phyloP scores from a whole-genome alignment of 352 stramenopile species.

The Phytophthora cactorum region DNA sequence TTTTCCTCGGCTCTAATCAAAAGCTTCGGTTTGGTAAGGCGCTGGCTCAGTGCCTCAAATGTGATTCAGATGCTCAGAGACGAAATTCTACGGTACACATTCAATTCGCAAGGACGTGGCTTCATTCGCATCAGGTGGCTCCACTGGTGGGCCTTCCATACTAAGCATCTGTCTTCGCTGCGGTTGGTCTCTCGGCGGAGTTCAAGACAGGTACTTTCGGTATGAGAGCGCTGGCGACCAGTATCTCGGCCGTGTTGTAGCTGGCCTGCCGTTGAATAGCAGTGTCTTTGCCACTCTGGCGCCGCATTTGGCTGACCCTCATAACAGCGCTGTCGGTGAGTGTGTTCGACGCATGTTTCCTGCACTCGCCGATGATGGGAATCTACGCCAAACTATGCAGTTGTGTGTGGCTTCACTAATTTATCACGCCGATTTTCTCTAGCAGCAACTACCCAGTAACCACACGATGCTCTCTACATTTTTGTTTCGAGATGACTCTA shows the following conservation, averaged over 20 bases:
- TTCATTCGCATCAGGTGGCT: constrained; percentile 17
- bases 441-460: neutral
- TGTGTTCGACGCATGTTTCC: neutral
- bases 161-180: constrained; percentile 9
- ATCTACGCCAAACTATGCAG: neutral
- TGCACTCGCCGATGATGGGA: neutral
- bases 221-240: constrained; percentile 21
- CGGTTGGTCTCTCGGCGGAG: constrained; percentile 12
- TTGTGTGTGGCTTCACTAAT: neutral
- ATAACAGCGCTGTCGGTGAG: neutral
- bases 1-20: constrained; percentile 11
- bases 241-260: constrained; percentile 16
- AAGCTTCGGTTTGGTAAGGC: constrained; percentile 9
- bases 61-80: neutral
- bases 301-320: constrained; percentile 7
- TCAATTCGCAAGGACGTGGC: constrained; percentile 25
- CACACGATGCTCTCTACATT: neutral
- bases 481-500: neutral
- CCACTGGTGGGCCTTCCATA: constrained; percentile 17
- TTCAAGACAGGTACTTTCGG: constrained; percentile 19
- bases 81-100: constrained; percentile 16
- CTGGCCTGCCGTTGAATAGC: constrained; percentile 10
- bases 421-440: neutral
- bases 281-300: constrained; percentile 12
- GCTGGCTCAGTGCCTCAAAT: neutral